A percentile compares a stretch with the other conserved stretches of the same genome.
Conservation (phyloP, 352 stramenopile species). For the Globisporangium viniferum region DNA sequence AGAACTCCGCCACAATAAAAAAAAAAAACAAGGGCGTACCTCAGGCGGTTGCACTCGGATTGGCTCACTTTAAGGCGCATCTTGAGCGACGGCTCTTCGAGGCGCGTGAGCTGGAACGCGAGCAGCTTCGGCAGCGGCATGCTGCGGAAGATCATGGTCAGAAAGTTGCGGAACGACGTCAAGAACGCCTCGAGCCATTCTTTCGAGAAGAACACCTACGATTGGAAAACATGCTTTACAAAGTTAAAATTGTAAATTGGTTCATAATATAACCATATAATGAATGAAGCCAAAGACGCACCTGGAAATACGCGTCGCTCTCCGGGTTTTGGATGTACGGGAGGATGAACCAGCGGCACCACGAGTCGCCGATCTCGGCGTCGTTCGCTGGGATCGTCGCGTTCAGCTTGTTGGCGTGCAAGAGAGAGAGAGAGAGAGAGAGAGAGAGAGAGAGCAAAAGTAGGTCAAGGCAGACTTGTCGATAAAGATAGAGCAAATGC, state of each 20-base stretch:
- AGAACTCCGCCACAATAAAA: background rate
- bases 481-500: constrained; percentile 3
- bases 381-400: constrained; percentile 28
- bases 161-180: constrained; percentile 75
- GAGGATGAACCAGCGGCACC: constrained; percentile 81
- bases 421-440: background rate
- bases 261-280: background rate
- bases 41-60: constrained; percentile 63
- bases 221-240: no score
- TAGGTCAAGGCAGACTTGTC: constrained; percentile 17
- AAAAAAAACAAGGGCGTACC: constrained; percentile 16
- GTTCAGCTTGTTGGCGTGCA: constrained; percentile 64
- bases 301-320: constrained; percentile 66
- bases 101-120: constrained; percentile 62
- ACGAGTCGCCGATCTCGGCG: constrained; percentile 34
- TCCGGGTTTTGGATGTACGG: constrained; percentile 77
- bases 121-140: constrained; percentile 74
- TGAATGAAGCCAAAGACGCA: constrained; percentile 11
- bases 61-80: constrained; percentile 68
- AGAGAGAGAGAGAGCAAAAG: background rate
- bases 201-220: constrained; percentile 57
- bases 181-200: constrained; percentile 72
- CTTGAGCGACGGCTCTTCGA: constrained; percentile 69
- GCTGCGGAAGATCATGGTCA: constrained; percentile 73
- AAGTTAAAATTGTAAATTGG: constrained; percentile 2